These are phyloP conservation scores for Fusarium cicatricum DNA, from an alignment of 2,329 filamentous ascomycete genomes.

Conservation along the genomic window DNA sequence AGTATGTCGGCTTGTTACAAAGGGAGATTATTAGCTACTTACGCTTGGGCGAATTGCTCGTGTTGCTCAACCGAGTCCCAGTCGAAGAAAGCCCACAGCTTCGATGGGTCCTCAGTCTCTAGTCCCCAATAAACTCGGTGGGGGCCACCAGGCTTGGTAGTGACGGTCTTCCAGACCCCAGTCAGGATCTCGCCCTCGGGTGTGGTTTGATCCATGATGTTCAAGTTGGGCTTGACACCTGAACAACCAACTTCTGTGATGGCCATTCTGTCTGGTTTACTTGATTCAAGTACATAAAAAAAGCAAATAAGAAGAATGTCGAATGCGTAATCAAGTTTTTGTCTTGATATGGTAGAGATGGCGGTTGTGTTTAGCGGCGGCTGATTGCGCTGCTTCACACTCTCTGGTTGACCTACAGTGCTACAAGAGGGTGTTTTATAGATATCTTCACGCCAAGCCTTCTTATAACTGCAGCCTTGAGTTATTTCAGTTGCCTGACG, in stretches of 20 bases:
- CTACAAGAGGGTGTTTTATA: no score
- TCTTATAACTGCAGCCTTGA: no score
- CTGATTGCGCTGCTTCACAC: no score
- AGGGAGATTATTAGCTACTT: not conserved
- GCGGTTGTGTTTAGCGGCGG: no score
- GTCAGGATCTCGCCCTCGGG: conserved; percentile 3
- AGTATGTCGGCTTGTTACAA: not conserved
- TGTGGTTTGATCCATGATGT: conserved; percentile 11
- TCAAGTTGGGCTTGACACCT: conserved; percentile 6
- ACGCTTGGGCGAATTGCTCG: conserved; percentile 4
- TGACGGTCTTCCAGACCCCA: not conserved
- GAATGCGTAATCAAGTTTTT: no score
- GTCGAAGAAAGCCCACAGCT: conserved; percentile 23
- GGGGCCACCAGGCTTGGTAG: conserved; percentile 3
- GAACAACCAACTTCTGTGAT: conserved; percentile 19
- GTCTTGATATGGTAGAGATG: no score
- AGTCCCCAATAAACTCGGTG: conserved; percentile 14
- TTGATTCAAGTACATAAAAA: no score
- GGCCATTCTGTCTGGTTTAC: conserved; percentile 1
- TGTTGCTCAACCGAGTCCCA: conserved; percentile 20
- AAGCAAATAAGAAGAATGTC: no score
- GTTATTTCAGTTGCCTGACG: no score
- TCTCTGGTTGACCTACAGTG: no score
- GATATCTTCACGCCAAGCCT: no score
- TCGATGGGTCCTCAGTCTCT: not conserved